Evolutionary conservation across 352 stramenopile genomes (phyloP).

Genomic region (Aphanomyces invadans): DNA sequence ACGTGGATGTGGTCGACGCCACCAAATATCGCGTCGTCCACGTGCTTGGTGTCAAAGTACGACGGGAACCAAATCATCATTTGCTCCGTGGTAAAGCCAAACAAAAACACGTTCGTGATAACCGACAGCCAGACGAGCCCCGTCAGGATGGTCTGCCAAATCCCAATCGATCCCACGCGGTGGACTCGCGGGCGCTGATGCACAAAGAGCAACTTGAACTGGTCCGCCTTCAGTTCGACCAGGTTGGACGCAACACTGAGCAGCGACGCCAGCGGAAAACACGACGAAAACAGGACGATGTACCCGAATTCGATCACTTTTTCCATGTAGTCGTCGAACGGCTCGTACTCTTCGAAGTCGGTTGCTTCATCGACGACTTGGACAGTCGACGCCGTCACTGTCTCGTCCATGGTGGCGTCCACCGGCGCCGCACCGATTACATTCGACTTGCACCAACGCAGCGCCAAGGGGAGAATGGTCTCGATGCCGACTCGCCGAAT

Average conservation of each 20-base stretch:
- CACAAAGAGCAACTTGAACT: slow-evolving; percentile 31
- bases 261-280: slow-evolving; percentile 28
- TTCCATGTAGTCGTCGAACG: slow-evolving; percentile 65
- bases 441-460: background rate
- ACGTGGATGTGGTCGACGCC: slow-evolving; percentile 27
- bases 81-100: slow-evolving; percentile 31
- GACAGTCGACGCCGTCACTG: background rate
- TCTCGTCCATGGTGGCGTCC: background rate
- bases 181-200: background rate
- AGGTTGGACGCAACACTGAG: slow-evolving; percentile 29
- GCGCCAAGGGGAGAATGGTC: slow-evolving; percentile 37
- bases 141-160: slow-evolving; percentile 18
- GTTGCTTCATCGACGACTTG: slow-evolving; percentile 12
- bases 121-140: slow-evolving; percentile 24
- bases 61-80: slow-evolving; percentile 43
- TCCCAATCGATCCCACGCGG: slow-evolving; percentile 2
- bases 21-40: slow-evolving; percentile 12
- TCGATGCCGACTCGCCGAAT: slow-evolving; percentile 46
- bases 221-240: slow-evolving; percentile 31
- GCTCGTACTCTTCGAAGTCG: slow-evolving; percentile 22
- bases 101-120: slow-evolving; percentile 23
- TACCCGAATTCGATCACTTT: slow-evolving; percentile 36
- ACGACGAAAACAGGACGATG: slow-evolving; percentile 31
- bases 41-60: slow-evolving; percentile 30
- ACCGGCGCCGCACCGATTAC: too few species aligned